phyloP scores from a whole-genome alignment of 2,329 filamentous ascomycete genomes.

The Basipetospora chlamydospora region DNA sequence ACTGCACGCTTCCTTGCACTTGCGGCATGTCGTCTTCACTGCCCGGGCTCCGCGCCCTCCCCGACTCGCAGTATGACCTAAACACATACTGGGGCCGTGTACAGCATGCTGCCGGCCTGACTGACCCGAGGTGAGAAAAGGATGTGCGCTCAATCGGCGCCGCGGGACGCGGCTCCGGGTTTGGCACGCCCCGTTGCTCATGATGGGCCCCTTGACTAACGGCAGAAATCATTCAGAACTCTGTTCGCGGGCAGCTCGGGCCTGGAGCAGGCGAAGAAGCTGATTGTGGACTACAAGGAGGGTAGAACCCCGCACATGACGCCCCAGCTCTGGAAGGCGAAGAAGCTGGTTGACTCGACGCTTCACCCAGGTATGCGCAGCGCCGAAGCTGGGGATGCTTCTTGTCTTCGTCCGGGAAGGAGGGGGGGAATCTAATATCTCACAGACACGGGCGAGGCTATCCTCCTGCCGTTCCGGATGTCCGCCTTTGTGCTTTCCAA shows the following conservation, averaged over 20 bases:
- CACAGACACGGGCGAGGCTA: conserved; percentile 77
- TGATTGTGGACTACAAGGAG: conserved; percentile 76
- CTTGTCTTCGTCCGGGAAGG: too few species aligned
- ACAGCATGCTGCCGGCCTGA: conserved; percentile 73
- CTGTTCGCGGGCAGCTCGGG: conserved; percentile 65
- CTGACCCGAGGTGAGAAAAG: conserved; percentile 72
- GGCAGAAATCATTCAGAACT: conserved; percentile 44
- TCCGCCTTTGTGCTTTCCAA: conserved; percentile 90
- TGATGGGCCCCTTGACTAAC: not conserved
- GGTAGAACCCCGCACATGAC: conserved; percentile 71
- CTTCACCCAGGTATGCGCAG: conserved; percentile 66
- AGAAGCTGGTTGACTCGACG: conserved; percentile 95
- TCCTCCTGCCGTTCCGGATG: conserved; percentile 94
- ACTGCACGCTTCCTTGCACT: not conserved
- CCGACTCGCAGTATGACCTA: conserved; percentile 83
- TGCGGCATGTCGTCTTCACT: conserved; percentile 47
- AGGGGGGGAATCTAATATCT: too few species aligned
- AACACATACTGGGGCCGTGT: conserved; percentile 91
- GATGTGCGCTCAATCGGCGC: not conserved
- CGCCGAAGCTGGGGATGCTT: too few species aligned
- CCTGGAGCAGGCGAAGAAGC: conserved; percentile 71
- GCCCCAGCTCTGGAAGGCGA: conserved; percentile 81
- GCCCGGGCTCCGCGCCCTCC: conserved; percentile 62
- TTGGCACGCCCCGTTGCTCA: not conserved
- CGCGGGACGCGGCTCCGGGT: not conserved